These are phyloP conservation scores for Seiridium cupressi DNA, from an alignment of 2,329 filamentous ascomycete genomes.

Conservation along the genomic window DNA sequence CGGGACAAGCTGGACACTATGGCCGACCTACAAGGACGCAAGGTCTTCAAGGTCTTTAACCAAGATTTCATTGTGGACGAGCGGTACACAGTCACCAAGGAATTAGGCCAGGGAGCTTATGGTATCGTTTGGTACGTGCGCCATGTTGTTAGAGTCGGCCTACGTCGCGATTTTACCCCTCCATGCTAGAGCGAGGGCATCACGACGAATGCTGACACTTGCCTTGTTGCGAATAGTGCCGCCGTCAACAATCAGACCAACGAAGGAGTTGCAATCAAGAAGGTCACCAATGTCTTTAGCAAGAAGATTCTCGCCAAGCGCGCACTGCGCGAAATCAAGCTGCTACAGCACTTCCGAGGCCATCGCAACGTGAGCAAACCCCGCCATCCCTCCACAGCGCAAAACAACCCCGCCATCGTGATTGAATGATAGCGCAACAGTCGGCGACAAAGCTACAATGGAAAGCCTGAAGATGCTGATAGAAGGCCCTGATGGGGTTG, in stretches of 20 bases:
- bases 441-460: background rate
- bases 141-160: background rate
- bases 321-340: slow-evolving; percentile 95
- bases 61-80: slow-evolving; percentile 99
- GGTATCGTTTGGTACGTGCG: slow-evolving; percentile 88
- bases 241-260: slow-evolving; percentile 87
- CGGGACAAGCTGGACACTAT: slow-evolving; percentile 12
- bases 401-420: background rate
- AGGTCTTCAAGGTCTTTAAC: slow-evolving; percentile 99
- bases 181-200: slow-evolving; percentile 2
- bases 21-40: slow-evolving; percentile 43
- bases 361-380: slow-evolving; percentile 69
- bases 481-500: slow-evolving; percentile 30
- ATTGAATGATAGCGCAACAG: background rate
- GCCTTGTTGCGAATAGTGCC: slow-evolving; percentile 58
- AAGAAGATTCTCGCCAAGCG: slow-evolving; percentile 99
- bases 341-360: slow-evolving; percentile 94
- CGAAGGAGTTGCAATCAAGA: slow-evolving; percentile 97
- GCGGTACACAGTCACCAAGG: slow-evolving; percentile 97
- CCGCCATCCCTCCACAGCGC: background rate
- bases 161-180: slow-evolving; percentile 7
- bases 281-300: slow-evolving; percentile 99
- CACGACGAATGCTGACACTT: slow-evolving; percentile 16
- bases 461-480: slow-evolving; percentile 6
- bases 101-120: slow-evolving; percentile 96